Evolutionary conservation across 352 stramenopile genomes (phyloP), one percentile per base, ranked within the genome.

Genomic region (Phytophthora colocasiae): DNA sequence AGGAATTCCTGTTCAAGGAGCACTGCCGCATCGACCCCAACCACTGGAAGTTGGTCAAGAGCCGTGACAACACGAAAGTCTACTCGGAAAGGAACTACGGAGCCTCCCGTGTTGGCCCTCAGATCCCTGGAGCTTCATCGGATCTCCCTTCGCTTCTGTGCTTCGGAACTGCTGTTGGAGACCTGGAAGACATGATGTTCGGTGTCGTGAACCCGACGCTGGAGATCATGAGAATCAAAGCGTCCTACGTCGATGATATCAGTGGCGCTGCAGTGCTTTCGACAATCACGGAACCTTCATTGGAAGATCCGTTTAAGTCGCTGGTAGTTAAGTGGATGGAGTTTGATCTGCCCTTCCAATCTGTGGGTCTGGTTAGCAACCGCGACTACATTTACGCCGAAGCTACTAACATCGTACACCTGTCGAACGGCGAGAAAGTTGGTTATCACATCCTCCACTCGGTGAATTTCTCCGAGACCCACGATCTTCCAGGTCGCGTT

Each of bases 361-460:
- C 59, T 6, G 45, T 68, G 2, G 58, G 54, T 11, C 52, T 77
- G 4, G 69, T 87, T 10, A 43, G 39, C 1, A 75, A 77, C 19
- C 73, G 76, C 7, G 81, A 90, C 62, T 87, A 80, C 31, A 67
- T 87, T 41, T 90, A 77, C 54, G 65, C 77, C 44, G 81, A 90
- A 62, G 60, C 34, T 26, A 80, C 77, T 0, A 69, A 78, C 7
- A 48, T 89, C 12, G 62, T 74, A 10, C 44, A 46, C 4, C 46
- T 75, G 0, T 70, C 63, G 4, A 72, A 73, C 26, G 71, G 74
- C 10, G 73, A 81, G 34, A 75, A 69, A 11, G 66, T 80, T 9
- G 75, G 71, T 14, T 81, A 75, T 15, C 66, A 78, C 55, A 61
- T 83, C 26, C 26, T 79, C 17, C 74, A 83, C 59, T 83, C 74